phyloP scores from a whole-genome alignment of 116 monocot genomes.

The Dioscorea cayenensis region DNA sequence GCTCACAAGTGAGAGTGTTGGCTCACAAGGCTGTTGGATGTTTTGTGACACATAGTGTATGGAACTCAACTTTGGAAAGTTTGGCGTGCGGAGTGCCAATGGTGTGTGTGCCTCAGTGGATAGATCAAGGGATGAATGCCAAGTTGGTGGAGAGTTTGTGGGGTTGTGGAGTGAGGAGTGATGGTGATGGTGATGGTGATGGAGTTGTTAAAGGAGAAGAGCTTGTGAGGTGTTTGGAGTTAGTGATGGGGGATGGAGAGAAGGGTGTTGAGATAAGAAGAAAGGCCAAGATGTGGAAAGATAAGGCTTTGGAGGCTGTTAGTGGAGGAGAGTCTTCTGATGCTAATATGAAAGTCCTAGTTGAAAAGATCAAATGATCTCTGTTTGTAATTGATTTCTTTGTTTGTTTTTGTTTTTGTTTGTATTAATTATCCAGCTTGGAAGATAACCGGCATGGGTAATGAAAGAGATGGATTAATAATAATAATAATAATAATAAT shows the following conservation, averaged over 20 bases:
- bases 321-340: slow-evolving; percentile 40
- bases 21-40: slow-evolving; percentile 27
- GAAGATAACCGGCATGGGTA: too few relatives aligned
- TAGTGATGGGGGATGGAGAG: slow-evolving; percentile 41
- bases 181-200: slow-evolving; percentile 18
- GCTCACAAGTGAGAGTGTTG: slow-evolving; percentile 37
- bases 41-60: slow-evolving; percentile 48
- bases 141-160: slow-evolving; percentile 29
- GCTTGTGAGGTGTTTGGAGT: slow-evolving; percentile 34
- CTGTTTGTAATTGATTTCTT: too few relatives aligned
- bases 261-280: slow-evolving; percentile 33
- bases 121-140: slow-evolving; percentile 54
- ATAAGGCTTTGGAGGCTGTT: slow-evolving; percentile 28
- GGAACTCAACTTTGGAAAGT: slow-evolving; percentile 44
- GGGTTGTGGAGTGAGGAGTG: slow-evolving; percentile 33
- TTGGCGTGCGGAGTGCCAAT: slow-evolving; percentile 21
- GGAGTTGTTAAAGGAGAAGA: slow-evolving; percentile 23
- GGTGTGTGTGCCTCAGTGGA: slow-evolving; percentile 47
- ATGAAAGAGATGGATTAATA: too few relatives aligned
- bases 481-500: too few relatives aligned
- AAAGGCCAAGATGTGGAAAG: slow-evolving; percentile 40
- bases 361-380: too few relatives aligned
- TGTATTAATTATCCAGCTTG: too few relatives aligned
- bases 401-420: too few relatives aligned
- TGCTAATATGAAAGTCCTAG: slow-evolving; percentile 23